Base-by-base conservation (phyloP, 164 flowering plant species). In the Piper betle region DNA sequence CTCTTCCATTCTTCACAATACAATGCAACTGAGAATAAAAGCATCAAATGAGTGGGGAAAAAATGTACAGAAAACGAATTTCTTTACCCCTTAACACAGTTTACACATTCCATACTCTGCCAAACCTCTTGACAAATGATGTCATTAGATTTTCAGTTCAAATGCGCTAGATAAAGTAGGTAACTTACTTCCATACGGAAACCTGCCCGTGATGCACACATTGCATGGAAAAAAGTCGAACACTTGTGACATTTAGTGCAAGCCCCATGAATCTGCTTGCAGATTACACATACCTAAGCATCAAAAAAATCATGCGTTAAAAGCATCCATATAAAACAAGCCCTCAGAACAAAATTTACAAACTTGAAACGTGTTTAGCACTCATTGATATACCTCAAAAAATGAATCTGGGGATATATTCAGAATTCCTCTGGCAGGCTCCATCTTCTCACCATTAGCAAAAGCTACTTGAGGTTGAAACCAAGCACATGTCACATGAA, bases 401-500 rank as follows among this genome's bases (percentile, higher is more conserved):
- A 92, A 92, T 55, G 79, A 62, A 74, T 71, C 75, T 58, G 86
- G 78, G 15, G 97, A 96, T 68, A 91, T 87, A 61, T 82, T 82
- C 69, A 91, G 75, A 52, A 94, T 79, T 38, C 99, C 99, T 68
- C 78, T 75, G 59, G 99, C 99, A 72, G 99, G 97, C 79, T 94
- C 99, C 99, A 94, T 91, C 70, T 72, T 88, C 64, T 86, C 91
- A 73, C 80, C 88, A 77, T 86, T 84, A 64, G 78, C 72, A 64
- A 94, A 94, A 61, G 87, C 74, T 62, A 94, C 92, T 82, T 91
- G 96, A 55, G 97, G 96, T 66, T 79, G 87, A 69, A 88, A 94
- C 99, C 99, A 94, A 52, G 99, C 99, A 76, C 99, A 94, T 19
- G 96, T 88, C 52, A 94, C 93, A 75, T 94, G 99, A 66, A 91